Conservation (phyloP, 495 filamentous ascomycete genomes). For the Xylaria flabelliformis region DNA sequence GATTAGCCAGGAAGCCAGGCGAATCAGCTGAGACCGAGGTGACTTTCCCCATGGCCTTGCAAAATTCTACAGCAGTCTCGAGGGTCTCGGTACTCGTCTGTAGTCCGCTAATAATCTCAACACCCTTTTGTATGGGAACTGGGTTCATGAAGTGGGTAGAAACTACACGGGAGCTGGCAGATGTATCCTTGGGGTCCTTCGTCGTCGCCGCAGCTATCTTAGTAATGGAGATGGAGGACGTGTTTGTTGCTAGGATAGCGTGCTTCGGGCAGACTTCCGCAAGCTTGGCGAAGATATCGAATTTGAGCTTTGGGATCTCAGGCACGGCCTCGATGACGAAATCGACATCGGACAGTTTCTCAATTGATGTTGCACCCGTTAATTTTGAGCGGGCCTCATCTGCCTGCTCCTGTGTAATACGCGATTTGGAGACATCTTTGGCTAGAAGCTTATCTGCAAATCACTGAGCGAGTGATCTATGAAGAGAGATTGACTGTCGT, state of each 20-base stretch:
- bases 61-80: conserved; percentile 83
- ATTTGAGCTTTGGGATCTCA: conserved; percentile 88
- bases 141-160: conserved; percentile 99
- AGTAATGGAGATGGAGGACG: conserved; percentile 95
- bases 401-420: conserved; percentile 79
- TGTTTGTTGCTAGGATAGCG: conserved; percentile 95
- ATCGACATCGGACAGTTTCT: conserved; percentile 83
- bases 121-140: conserved; percentile 94
- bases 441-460: conserved; percentile 82
- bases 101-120: conserved; percentile 93
- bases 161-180: conserved; percentile 85
- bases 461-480: conserved; percentile 25
- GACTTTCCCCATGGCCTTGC: conserved; percentile 91
- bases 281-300: conserved; percentile 82
- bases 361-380: conserved; percentile 71
- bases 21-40: conserved; percentile 84
- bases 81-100: conserved; percentile 86
- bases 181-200: conserved; percentile 74
- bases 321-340: conserved; percentile 98
- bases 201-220: conserved; percentile 89
- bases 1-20: conserved; percentile 94
- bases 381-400: conserved; percentile 72
- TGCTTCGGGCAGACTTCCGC: conserved; percentile 85
- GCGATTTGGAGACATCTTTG: conserved; percentile 87
- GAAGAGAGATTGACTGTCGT: neutral